These are phyloP conservation scores for Oxyria digyna DNA, from an alignment of 148 eudicot genomes.

Conservation along the genomic window DNA sequence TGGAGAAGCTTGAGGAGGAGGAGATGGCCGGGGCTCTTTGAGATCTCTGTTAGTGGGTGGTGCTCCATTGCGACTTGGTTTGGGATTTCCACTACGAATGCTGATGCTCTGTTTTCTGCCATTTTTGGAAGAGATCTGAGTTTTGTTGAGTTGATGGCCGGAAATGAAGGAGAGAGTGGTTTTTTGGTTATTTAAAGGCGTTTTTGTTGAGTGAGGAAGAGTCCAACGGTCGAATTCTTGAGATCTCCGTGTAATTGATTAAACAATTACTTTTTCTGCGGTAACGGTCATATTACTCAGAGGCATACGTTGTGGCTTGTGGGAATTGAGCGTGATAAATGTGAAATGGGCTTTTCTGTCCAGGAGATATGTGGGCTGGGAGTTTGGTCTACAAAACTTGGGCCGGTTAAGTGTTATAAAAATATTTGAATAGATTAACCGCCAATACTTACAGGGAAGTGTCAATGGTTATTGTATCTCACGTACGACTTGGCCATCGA, in stretches of 20 bases:
- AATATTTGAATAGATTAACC: too few relatives aligned
- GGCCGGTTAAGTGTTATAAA: too few relatives aligned
- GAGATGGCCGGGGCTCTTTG: constrained; percentile 47
- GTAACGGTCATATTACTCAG: constrained; percentile 1
- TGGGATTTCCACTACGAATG: neutral
- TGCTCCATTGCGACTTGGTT: constrained; percentile 23
- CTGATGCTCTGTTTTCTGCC: constrained; percentile 4
- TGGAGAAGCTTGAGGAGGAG: constrained; percentile 60
- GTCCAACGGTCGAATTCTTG: constrained; percentile 2
- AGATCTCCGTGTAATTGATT: neutral
- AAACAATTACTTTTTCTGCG: neutral
- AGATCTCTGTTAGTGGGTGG: constrained; percentile 55
- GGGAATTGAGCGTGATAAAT: neutral
- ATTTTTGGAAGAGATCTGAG: neutral
- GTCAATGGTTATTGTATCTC: too few relatives aligned
- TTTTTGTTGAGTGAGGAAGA: neutral
- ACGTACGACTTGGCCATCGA: too few relatives aligned
- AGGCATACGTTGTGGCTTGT: neutral
- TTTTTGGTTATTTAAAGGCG: neutral
- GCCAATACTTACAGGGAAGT: too few relatives aligned
- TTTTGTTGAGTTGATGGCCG: neutral
- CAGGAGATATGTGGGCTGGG: neutral
- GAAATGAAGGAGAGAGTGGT: neutral
- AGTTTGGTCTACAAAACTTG: neutral
- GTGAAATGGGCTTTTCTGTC: neutral